These are phyloP conservation scores for Phaffia tasmanica DNA, from an alignment of 768 basidiomycete species.

Conservation along the genomic window DNA sequence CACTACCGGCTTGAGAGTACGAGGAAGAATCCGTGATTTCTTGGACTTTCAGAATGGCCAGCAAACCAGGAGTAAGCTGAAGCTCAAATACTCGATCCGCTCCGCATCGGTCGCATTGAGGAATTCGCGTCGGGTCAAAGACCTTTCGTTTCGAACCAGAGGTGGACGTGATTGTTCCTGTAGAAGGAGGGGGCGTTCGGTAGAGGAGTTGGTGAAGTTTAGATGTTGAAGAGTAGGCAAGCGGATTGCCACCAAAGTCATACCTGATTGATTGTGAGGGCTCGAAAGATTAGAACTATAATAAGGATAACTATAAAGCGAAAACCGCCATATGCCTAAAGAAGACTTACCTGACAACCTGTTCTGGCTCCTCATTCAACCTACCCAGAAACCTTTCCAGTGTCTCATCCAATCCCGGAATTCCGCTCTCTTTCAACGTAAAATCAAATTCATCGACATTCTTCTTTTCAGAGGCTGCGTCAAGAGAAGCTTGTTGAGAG, in stretches of 20 bases:
- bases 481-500: slow-evolving; percentile 12
- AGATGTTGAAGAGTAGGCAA: slow-evolving; percentile 70
- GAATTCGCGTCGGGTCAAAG: slow-evolving; percentile 50
- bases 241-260: slow-evolving; percentile 69
- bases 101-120: slow-evolving; percentile 57
- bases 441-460: slow-evolving; percentile 15
- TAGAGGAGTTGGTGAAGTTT: slow-evolving; percentile 57
- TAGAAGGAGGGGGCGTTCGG: slow-evolving; percentile 42
- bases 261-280: slow-evolving; percentile 47
- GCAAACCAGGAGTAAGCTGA: slow-evolving; percentile 88
- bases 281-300: not conserved
- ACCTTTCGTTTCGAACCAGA: slow-evolving; percentile 27
- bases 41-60: slow-evolving; percentile 53
- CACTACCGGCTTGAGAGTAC: not conserved
- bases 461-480: slow-evolving; percentile 1
- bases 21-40: slow-evolving; percentile 20
- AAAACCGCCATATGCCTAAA: not conserved
- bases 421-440: slow-evolving; percentile 58
- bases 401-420: slow-evolving; percentile 60
- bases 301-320: not conserved
- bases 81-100: slow-evolving; percentile 71
- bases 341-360: slow-evolving; percentile 66
- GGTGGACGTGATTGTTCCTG: slow-evolving; percentile 36
- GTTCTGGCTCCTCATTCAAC: slow-evolving; percentile 58
- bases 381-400: slow-evolving; percentile 76